Evolutionary conservation across 2,329 filamentous ascomycete species (phyloP).

Genomic region (Cercospora sesami): DNA sequence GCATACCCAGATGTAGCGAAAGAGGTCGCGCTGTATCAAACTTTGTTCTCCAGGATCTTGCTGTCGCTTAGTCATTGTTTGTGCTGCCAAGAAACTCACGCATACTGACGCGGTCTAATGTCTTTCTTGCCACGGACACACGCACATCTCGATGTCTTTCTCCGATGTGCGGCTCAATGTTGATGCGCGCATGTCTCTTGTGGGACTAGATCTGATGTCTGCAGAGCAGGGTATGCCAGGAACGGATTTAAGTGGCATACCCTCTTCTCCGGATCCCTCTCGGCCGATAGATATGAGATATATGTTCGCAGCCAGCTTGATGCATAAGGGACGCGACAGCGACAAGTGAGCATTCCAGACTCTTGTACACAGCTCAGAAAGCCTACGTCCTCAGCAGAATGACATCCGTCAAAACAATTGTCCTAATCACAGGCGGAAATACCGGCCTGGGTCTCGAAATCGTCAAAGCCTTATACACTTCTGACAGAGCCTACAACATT

Average conservation of each 20-base stretch:
- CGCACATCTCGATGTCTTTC: background rate
- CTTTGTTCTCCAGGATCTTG: background rate
- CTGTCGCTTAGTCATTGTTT: background rate
- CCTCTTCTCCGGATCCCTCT: background rate
- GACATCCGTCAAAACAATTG: slow-evolving; percentile 40
- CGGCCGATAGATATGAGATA: background rate
- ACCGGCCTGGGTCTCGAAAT: slow-evolving; percentile 62
- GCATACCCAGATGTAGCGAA: background rate
- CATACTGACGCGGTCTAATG: background rate
- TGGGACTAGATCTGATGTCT: background rate
- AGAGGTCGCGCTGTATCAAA: background rate
- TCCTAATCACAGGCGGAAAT: slow-evolving; percentile 60
- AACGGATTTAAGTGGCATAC: background rate
- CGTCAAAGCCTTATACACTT: slow-evolving; percentile 55
- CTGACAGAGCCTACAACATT: slow-evolving; percentile 54
- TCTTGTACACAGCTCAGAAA: too few species aligned
- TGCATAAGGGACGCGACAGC: background rate
- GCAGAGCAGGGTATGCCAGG: background rate
- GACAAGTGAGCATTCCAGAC: background rate
- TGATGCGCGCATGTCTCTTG: background rate
- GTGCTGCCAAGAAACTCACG: background rate
- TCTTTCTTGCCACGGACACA: background rate
- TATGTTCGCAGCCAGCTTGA: background rate
- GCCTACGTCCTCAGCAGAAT: background rate
- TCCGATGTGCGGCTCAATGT: background rate